Percentiles rank a stretch among this genome's conserved stretches.
phyloP scores from a whole-genome alignment of 768 basidiomycete genomes.

The Suillus lakei region DNA sequence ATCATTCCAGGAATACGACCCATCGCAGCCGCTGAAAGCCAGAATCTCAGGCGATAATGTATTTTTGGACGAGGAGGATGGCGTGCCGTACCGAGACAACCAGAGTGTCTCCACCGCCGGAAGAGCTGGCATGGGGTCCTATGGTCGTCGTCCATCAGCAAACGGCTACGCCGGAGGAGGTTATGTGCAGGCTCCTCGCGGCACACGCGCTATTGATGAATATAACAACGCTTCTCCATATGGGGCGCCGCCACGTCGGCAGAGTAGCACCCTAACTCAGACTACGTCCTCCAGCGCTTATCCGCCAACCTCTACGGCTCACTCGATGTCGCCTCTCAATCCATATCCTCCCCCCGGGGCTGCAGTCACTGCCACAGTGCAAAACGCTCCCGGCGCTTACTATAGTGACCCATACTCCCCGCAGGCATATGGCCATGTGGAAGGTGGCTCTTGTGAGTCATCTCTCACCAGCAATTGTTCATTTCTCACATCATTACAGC shows the following conservation, averaged over 20 bases:
- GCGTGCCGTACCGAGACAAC: conserved; percentile 37
- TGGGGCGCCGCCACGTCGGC: conserved; percentile 47
- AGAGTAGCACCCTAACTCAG: conserved; percentile 44
- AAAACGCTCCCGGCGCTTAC: conserved; percentile 23
- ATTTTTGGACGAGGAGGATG: conserved; percentile 56
- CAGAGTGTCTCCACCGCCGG: conserved; percentile 28
- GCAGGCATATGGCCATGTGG: conserved; percentile 55
- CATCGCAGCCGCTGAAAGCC: conserved; percentile 64
- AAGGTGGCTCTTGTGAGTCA: conserved; percentile 59
- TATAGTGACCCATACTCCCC: conserved; percentile 34
- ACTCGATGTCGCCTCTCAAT: conserved; percentile 14
- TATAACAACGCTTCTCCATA: conserved; percentile 62
- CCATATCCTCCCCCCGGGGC: conserved; percentile 33
- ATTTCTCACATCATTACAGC: conserved; percentile 42
- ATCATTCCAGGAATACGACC: conserved; percentile 70
- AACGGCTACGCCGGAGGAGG: conserved; percentile 52
- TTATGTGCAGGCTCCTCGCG: conserved; percentile 66
- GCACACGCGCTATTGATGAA: conserved; percentile 75
- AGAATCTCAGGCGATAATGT: conserved; percentile 61
- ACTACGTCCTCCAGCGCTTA: conserved; percentile 43
- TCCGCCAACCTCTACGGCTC: conserved; percentile 37
- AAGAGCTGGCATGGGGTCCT: conserved; percentile 29
- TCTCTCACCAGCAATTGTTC: conserved; percentile 8
- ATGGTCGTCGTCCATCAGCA: conserved; percentile 38
- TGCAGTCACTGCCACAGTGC: conserved; percentile 23